Evolutionary conservation across 2,329 filamentous ascomycete genomes (phyloP).

Genomic region (Epichloe coenophiala): DNA sequence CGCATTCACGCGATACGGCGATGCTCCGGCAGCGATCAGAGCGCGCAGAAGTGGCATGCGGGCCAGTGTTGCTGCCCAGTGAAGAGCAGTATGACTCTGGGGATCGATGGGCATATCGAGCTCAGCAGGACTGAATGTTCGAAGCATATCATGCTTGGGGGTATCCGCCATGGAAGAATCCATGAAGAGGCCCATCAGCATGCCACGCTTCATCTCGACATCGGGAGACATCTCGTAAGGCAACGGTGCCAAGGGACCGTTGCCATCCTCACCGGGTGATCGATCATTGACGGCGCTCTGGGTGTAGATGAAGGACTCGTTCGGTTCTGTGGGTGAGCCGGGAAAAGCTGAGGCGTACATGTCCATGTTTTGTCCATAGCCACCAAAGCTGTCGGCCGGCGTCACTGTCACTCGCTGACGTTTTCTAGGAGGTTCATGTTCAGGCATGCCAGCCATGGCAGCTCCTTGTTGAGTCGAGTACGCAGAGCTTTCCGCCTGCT

Average conservation of each 20-base stretch:
- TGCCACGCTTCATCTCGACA: constrained; percentile 65
- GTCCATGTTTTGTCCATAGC: constrained; percentile 35
- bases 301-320: constrained; percentile 63
- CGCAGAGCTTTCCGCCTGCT: constrained; percentile 50
- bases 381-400: constrained; percentile 44
- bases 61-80: constrained; percentile 91
- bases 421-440: constrained; percentile 70
- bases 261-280: constrained; percentile 33
- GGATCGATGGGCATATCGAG: constrained; percentile 87
- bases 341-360: constrained; percentile 36
- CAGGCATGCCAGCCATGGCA: constrained; percentile 28
- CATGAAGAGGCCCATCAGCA: constrained; percentile 73
- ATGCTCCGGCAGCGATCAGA: constrained; percentile 73
- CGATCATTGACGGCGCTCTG: constrained; percentile 32
- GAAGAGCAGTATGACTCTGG: constrained; percentile 77
- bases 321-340: constrained; percentile 66
- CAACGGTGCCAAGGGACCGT: constrained; percentile 51
- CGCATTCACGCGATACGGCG: constrained; percentile 75
- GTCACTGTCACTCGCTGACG: constrained; percentile 48
- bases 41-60: constrained; percentile 70
- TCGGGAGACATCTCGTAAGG: constrained; percentile 47
- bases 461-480: constrained; percentile 49
- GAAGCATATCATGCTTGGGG: constrained; percentile 62
- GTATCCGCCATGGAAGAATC: constrained; percentile 58
- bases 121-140: constrained; percentile 62